phyloP scores from a whole-genome alignment of 371 early-diverging fungal genomes.

The Mortierella sp. region DNA sequence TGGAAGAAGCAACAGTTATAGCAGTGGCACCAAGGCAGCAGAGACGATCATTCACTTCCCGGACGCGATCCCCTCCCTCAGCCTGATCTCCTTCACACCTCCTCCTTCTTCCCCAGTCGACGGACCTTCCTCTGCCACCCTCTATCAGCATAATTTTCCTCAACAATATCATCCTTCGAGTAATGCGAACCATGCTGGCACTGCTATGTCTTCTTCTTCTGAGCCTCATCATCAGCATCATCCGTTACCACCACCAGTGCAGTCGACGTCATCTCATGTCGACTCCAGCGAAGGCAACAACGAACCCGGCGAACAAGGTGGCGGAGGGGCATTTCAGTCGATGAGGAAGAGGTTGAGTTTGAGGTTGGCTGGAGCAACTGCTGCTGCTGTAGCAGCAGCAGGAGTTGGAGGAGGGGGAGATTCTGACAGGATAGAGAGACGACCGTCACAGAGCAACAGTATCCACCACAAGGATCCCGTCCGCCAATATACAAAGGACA shows the following conservation, averaged over 20 bases:
- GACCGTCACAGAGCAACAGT: not conserved
- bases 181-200: not conserved
- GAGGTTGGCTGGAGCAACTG: slow-evolving; percentile 1
- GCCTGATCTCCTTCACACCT: not conserved
- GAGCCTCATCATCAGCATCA: not conserved
- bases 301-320: too few relatives aligned
- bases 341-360: slow-evolving; percentile 5
- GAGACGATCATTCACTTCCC: slow-evolving; percentile 41
- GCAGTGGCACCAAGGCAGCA: not conserved
- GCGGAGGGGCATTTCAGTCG: not conserved
- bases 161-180: not conserved
- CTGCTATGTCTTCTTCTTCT: not conserved
- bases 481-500: slow-evolving; percentile 29
- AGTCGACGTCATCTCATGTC: not conserved
- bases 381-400: not conserved
- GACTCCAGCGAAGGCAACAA: not conserved
- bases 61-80: not conserved
- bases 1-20: not conserved
- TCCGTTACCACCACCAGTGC: not conserved
- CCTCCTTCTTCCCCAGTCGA: not conserved
- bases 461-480: not conserved
- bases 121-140: not conserved
- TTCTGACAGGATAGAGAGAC: not conserved
- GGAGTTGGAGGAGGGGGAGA: not conserved
- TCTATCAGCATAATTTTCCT: not conserved